Conservation (phyloP, 768 basidiomycete species). For the Panaeolus papilionaceus region DNA sequence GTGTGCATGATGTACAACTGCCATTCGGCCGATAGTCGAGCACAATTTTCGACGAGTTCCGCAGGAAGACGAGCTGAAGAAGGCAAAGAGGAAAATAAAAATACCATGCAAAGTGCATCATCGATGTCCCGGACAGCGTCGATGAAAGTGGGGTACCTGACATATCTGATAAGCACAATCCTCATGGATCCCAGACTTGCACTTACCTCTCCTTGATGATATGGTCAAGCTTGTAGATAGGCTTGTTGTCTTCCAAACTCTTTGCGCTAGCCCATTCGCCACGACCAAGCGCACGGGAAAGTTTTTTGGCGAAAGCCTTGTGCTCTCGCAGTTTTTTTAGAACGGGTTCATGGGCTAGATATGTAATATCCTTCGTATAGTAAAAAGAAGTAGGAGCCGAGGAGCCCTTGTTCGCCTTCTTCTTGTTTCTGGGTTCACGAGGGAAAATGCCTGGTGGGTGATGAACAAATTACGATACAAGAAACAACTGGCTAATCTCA, state of each 20-base stretch:
- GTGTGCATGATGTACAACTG: constrained; percentile 94
- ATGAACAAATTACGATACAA: constrained; percentile 15
- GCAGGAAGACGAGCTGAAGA: constrained; percentile 83
- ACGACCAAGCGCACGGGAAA: constrained; percentile 89
- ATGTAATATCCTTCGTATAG: constrained; percentile 97
- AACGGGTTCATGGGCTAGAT: constrained; percentile 95
- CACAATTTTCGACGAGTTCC: constrained; percentile 88
- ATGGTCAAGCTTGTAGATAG: constrained; percentile 91
- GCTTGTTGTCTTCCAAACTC: constrained; percentile 91
- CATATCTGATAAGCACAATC: constrained; percentile 44
- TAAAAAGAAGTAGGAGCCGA: constrained; percentile 98
- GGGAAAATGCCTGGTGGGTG: constrained; percentile 87
- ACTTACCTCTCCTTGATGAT: constrained; percentile 95
- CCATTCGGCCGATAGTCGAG: constrained; percentile 93
- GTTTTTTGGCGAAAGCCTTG: constrained; percentile 97
- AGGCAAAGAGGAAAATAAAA: constrained; percentile 91
- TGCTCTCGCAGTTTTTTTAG: constrained; percentile 94
- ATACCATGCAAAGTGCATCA: constrained; percentile 94
- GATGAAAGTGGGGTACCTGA: constrained; percentile 88
- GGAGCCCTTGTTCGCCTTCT: constrained; percentile 96
- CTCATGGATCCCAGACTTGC: constrained; percentile 5
- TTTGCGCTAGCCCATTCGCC: constrained; percentile 97
- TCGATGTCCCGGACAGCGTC: constrained; percentile 97
- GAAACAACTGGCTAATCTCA: constrained; percentile 32
- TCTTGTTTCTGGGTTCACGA: constrained; percentile 90